Evolutionary conservation across 495 filamentous ascomycete genomes (phyloP).

Genomic region (Physcia stellaris): DNA sequence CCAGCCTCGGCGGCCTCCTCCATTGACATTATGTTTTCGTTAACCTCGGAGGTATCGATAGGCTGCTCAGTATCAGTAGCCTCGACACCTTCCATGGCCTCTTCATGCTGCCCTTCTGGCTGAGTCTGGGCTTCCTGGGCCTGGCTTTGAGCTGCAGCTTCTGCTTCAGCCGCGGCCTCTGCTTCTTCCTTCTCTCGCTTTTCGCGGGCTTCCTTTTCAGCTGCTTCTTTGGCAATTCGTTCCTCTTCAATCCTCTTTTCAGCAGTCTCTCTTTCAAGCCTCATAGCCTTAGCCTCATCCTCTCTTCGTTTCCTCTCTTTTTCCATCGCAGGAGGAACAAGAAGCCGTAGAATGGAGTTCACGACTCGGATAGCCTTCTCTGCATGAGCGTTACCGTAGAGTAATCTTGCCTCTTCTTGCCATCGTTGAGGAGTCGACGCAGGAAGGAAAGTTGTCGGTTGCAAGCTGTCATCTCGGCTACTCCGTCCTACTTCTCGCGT

Average conservation of each 20-base stretch:
- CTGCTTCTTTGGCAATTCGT: constrained; percentile 32
- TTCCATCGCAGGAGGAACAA: constrained; percentile 76
- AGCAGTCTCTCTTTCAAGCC: constrained; percentile 33
- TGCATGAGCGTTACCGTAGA: constrained; percentile 47
- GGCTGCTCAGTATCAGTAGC: constrained; percentile 25
- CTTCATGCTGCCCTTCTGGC: constrained; percentile 20
- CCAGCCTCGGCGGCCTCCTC: constrained; percentile 26
- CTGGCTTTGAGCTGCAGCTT: constrained; percentile 27
- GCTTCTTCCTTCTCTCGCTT: constrained; percentile 30
- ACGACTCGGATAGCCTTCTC: constrained; percentile 64
- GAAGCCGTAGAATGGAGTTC: constrained; percentile 53
- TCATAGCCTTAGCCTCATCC: constrained; percentile 19
- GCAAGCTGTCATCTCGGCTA: constrained; percentile 42
- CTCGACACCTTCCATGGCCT: constrained; percentile 83
- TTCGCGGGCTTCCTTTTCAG: constrained; percentile 18
- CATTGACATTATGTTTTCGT: constrained; percentile 20
- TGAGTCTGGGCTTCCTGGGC: constrained; percentile 31
- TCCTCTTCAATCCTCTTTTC: constrained; percentile 36
- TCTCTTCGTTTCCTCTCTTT: constrained; percentile 54
- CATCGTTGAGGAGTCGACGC: constrained; percentile 61
- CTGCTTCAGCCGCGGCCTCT: constrained; percentile 23
- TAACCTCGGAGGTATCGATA: constrained; percentile 6
- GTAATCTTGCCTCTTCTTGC: constrained; percentile 79
- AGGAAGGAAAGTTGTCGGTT: constrained; percentile 58
- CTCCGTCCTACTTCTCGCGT: constrained; percentile 29